phyloP scores from a whole-genome alignment of 192 early-diverging fungal species.

The Gamsiella multidivaricata region DNA sequence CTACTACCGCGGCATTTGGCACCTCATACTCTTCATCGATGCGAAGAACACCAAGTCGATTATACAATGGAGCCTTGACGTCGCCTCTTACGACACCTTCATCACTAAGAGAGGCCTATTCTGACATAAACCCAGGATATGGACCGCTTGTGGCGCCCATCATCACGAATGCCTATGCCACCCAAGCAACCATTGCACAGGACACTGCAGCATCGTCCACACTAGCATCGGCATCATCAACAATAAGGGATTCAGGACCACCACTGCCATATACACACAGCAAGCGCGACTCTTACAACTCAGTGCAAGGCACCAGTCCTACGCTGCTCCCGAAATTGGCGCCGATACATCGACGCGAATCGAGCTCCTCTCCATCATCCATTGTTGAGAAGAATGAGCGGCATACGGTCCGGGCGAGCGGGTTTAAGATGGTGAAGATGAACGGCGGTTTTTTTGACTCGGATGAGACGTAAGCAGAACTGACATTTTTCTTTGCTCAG shows the following conservation, averaged over 20 bases:
- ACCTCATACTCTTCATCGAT: constrained; percentile 34
- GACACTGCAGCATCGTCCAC: constrained; percentile 1
- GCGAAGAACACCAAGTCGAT: constrained; percentile 24
- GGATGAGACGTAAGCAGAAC: constrained; percentile 36
- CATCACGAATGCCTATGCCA: constrained; percentile 6
- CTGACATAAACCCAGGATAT: constrained; percentile 19
- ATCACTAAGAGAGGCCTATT: constrained; percentile 27
- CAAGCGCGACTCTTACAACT: constrained; percentile 44
- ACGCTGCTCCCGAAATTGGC: constrained; percentile 26
- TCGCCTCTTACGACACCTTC: constrained; percentile 46
- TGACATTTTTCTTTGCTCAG: not conserved
- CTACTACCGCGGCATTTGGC: constrained; percentile 27
- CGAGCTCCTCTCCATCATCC: constrained; percentile 31
- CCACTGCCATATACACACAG: constrained; percentile 12
- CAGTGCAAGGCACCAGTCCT: constrained; percentile 31
- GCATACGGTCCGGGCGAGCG: constrained; percentile 22
- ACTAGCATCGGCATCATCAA: not conserved
- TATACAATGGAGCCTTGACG: constrained; percentile 25
- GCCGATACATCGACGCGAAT: constrained; percentile 29
- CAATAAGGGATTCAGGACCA: not conserved
- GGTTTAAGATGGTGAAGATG: constrained; percentile 50
- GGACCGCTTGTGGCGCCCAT: not conserved
- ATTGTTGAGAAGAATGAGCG: constrained; percentile 28
- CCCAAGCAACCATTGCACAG: constrained; percentile 10
- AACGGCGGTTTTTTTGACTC: constrained; percentile 41